Conservation (phyloP, 2,329 filamentous ascomycete species). For the Alternaria alternata region DNA sequence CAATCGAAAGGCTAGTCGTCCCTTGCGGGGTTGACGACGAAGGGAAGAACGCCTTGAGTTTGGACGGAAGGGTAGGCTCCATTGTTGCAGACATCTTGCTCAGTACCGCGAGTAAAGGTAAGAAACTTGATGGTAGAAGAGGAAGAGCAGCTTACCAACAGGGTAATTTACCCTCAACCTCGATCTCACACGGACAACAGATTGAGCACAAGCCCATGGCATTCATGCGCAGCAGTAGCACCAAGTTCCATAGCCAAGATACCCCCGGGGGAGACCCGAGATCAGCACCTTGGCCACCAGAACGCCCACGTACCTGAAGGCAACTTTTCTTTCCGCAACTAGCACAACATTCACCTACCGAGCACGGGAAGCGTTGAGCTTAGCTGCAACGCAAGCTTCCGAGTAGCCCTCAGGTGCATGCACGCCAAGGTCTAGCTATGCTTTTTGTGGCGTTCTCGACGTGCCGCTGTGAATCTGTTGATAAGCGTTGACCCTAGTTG, state of each 20-base stretch:
- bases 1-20: conserved; percentile 20
- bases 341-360: conserved; percentile 6
- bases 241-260: conserved; percentile 9
- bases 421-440: background rate
- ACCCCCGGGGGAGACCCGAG: conserved; percentile 30
- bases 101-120: background rate
- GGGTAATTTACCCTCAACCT: background rate
- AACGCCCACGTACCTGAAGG: conserved; percentile 6
- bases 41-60: conserved; percentile 24
- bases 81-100: conserved; percentile 22
- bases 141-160: conserved; percentile 1
- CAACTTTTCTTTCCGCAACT: conserved; percentile 2
- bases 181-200: conserved; percentile 2
- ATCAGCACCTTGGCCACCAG: conserved; percentile 23
- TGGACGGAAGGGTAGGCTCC: conserved; percentile 26
- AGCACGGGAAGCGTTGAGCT: conserved; percentile 6
- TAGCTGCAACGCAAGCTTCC: conserved; percentile 2
- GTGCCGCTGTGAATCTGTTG: conserved; percentile 2
- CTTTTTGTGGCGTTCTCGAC: conserved; percentile 8
- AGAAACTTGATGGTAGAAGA: conserved; percentile 8
- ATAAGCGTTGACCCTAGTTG: conserved; percentile 4
- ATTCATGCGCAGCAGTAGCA: conserved; percentile 8
- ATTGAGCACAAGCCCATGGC: conserved; percentile 5
- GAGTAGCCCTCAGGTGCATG: conserved; percentile 1
- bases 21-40: conserved; percentile 17